These are phyloP conservation scores for Neurospora sp. DNA, from an alignment of 495 filamentous ascomycete species.

Conservation along the genomic window DNA sequence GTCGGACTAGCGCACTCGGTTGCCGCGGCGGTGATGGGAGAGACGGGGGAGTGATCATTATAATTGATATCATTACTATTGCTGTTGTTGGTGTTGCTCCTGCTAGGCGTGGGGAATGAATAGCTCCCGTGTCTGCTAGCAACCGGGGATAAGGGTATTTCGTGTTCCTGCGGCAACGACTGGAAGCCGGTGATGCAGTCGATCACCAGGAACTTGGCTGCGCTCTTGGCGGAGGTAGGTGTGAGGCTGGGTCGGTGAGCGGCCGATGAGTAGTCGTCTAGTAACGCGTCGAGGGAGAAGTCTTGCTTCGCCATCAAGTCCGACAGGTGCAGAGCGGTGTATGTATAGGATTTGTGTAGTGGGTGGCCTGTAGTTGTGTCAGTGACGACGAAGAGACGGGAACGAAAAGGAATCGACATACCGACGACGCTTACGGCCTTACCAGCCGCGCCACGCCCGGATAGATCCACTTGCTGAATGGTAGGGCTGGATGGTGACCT, in stretches of 20 bases:
- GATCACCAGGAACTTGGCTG: slow-evolving; percentile 39
- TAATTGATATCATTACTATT: background rate
- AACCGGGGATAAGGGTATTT: slow-evolving; percentile 27
- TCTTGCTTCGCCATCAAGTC: slow-evolving; percentile 36
- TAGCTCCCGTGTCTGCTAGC: slow-evolving; percentile 20
- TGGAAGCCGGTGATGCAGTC: slow-evolving; percentile 44
- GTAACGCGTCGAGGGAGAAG: slow-evolving; percentile 31
- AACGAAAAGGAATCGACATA: slow-evolving; percentile 9
- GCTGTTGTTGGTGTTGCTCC: background rate
- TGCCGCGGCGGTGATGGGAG: background rate
- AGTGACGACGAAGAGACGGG: background rate
- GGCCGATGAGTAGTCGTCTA: slow-evolving; percentile 23
- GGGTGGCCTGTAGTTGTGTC: slow-evolving; percentile 44
- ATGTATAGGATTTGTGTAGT: slow-evolving; percentile 51
- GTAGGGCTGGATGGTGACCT: slow-evolving; percentile 39
- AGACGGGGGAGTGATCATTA: background rate
- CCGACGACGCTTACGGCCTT: slow-evolving; percentile 32
- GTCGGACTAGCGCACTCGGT: background rate
- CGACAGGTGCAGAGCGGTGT: slow-evolving; percentile 43
- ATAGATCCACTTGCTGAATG: slow-evolving; percentile 40
- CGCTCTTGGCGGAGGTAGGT: slow-evolving; percentile 9
- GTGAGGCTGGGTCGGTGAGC: slow-evolving; percentile 20
- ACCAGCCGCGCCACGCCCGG: slow-evolving; percentile 29
- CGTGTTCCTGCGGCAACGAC: slow-evolving; percentile 26
- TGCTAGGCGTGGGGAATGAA: background rate